Percentiles rank a stretch among this genome's conserved stretches.
These are phyloP conservation scores for Ramularia collo-cygni DNA, from an alignment of 2,329 filamentous ascomycete species.

Conservation along the genomic window DNA sequence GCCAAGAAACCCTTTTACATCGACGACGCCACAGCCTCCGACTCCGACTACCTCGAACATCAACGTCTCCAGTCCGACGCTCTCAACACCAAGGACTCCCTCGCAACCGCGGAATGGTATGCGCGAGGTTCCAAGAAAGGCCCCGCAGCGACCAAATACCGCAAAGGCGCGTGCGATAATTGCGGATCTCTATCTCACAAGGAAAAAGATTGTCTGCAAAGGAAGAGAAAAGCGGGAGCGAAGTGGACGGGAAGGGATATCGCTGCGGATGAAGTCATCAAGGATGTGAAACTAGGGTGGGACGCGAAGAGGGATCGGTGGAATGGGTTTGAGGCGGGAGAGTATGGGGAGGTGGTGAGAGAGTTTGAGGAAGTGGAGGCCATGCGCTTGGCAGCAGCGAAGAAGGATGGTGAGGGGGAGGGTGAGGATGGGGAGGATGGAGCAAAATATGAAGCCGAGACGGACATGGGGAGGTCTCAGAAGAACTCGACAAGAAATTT, in stretches of 20 bases:
- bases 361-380: constrained; percentile 83
- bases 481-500: constrained; percentile 85
- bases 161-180: constrained; percentile 97
- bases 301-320: constrained; percentile 96
- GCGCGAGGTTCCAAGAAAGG: constrained; percentile 71
- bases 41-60: constrained; percentile 89
- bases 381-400: constrained; percentile 46
- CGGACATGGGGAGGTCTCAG: constrained; percentile 92
- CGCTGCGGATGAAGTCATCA: constrained; percentile 79
- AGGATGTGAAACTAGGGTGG: constrained; percentile 84
- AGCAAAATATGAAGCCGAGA: constrained; percentile 79
- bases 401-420: constrained; percentile 38
- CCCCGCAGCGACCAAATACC: constrained; percentile 88
- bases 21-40: constrained; percentile 62
- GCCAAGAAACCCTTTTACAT: constrained; percentile 97
- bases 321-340: constrained; percentile 91
- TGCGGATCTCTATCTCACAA: constrained; percentile 97
- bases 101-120: constrained; percentile 77
- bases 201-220: constrained; percentile 83
- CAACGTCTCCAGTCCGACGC: constrained; percentile 66
- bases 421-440: constrained; percentile 48
- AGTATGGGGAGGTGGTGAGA: constrained; percentile 81
- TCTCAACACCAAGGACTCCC: constrained; percentile 50
- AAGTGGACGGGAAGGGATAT: constrained; percentile 92
- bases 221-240: constrained; percentile 82